A percentile compares a stretch with the other conserved stretches of the same genome.
phyloP scores from a whole-genome alignment of 352 stramenopile genomes.

The Globisporangium radiosum region DNA sequence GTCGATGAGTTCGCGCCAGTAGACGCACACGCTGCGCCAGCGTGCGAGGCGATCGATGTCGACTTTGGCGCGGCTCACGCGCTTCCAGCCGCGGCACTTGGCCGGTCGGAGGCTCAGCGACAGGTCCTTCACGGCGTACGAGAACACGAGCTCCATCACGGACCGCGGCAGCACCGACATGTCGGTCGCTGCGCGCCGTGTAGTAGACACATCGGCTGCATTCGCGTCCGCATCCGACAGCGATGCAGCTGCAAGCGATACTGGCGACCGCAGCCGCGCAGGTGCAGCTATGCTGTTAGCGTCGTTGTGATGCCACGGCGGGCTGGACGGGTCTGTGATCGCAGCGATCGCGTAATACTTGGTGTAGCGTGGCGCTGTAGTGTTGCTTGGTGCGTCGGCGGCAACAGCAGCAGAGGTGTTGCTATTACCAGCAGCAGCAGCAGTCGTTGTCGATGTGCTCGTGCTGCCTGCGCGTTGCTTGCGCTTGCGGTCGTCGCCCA shows the following conservation, averaged over 20 bases:
- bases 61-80: slow-evolving; percentile 28
- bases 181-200: slow-evolving; percentile 5
- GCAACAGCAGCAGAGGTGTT: not conserved
- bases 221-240: too few relatives aligned
- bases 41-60: slow-evolving; percentile 27
- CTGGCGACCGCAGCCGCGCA: not conserved
- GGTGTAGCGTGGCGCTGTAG: slow-evolving; percentile 5
- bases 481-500: slow-evolving; percentile 14
- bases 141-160: slow-evolving; percentile 46
- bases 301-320: not conserved
- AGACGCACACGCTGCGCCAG: slow-evolving; percentile 35
- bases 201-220: too few relatives aligned
- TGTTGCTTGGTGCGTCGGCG: not conserved
- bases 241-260: not conserved
- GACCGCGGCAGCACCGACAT: slow-evolving; percentile 35
- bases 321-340: slow-evolving; percentile 9
- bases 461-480: slow-evolving; percentile 2
- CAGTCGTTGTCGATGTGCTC: not conserved
- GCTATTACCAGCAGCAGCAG: not conserved
- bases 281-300: not conserved
- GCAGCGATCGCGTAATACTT: slow-evolving; percentile 16
- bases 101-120: slow-evolving; percentile 39
- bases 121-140: slow-evolving; percentile 47
- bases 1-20: slow-evolving; percentile 42
- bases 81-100: slow-evolving; percentile 35